Base-by-base conservation (phyloP, 202 grass and related monocot genomes). In the Eragrostis tef region DNA sequence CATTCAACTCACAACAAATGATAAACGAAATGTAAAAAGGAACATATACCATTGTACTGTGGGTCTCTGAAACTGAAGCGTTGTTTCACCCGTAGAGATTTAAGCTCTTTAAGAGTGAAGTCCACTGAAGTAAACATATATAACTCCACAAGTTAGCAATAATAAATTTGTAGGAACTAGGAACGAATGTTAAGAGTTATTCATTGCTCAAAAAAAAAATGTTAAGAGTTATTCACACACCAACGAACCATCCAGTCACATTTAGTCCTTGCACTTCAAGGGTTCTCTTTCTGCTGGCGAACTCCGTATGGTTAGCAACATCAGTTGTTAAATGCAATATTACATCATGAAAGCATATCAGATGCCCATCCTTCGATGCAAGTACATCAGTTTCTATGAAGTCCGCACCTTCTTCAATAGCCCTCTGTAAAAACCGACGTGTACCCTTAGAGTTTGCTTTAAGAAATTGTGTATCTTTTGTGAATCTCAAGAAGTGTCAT, bases 321-420 rank as follows among this genome's bases (percentile, higher is more conserved):
- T 93, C 74, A 3, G 93, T 92, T 22, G 87, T 93, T 36, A 0
- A 1, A 58, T 99, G 90, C 68, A 99, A 50, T 42, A 14, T 95
- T 11, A 99, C 85, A 79, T 95, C 96, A 82, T 95, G 96, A 59
- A 99, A 95, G n/a, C 92, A 99, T 79, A 95, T 71, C 21, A 95
- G 51, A 65, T 87, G 81, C 7, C 96, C 92, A 74, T 99, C 93
- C 57, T 95, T 95, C 9, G 82, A 91, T 9, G 96, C 86, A 72
- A 95, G 86, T 62, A 99, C 87, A 82, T 99, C 96, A 11, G 96
- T 87, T 78, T 99, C 96, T 51, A 99, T 99, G 82, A 99, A 99
- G 74, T 99, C 92, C 8, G 96, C 80, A 71, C 96, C 96, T 84
- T 99, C 96, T 79, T 93, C 90, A n/a, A 99, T 93, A 58, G 96